Evolutionary conservation across 345 rosid genomes (phyloP), one percentile per base, ranked within the genome.

Genomic region (Nasturtium officinale): DNA sequence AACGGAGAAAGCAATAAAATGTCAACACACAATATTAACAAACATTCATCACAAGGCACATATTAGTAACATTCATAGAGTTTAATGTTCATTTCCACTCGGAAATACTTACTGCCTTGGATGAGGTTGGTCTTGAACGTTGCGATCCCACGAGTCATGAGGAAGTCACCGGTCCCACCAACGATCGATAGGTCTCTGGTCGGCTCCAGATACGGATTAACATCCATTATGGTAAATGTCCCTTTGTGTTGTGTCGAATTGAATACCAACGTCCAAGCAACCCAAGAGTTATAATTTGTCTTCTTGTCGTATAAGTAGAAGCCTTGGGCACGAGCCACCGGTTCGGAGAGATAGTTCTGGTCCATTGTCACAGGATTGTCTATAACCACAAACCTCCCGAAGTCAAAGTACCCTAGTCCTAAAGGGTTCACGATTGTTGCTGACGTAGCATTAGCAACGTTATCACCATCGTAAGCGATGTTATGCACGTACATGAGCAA

Each of bases 31-130:
- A 29, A 28, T n/a, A 28, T 5, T 29, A 29, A 29, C 30, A 29
- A 29, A 29, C 30, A 29, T 29, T 6, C 4, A 29, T 29, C 0
- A 5, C 30, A 29, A 29, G 30, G 5, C 30, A 29, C 30, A 1
- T 29, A 29, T 29, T 46, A 69, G 32, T 70, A 70, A 58, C 66
- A 70, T 8, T 70, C 74, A 25, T 58, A 58, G 47, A 70, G 66
- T 32, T 70, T 70, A 23, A 70, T 23, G 16, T 58, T 38, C 47
- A 70, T 6, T 23, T 47, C 25, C 5, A 70, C 0, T 46, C 66
- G 35, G 3, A 70, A 70, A 47, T 58, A 70, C 57, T 58, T 48
- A 11, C 0, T 16, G 18, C 26, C 74, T 70, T 68, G 32, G 29
- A 55, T 0, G 9, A 45, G 17, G 5, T 51, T 5, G 6, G 56